A percentile compares a stretch with the other conserved stretches of the same genome.
These are phyloP conservation scores for Verbena officinalis DNA, from an alignment of 257 asterid genomes.

Conservation along the genomic window DNA sequence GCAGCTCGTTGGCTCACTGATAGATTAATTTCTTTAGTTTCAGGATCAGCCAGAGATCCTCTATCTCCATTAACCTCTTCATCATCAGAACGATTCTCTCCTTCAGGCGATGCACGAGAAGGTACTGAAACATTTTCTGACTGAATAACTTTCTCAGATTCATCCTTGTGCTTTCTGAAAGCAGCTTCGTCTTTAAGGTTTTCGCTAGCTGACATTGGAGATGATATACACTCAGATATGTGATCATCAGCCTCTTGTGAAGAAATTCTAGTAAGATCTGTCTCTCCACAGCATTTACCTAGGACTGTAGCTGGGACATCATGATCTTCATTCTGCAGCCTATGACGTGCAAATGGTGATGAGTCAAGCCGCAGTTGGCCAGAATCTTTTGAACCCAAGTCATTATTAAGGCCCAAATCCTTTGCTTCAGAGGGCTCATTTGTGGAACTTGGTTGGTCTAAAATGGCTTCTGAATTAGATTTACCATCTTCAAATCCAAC, in stretches of 20 bases:
- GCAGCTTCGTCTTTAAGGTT: conserved; percentile 38
- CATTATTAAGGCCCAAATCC: conserved; percentile 39
- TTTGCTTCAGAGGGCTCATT: conserved; percentile 29
- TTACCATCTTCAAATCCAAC: conserved; percentile 34
- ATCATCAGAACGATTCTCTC: conserved; percentile 49
- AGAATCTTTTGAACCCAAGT: conserved; percentile 28
- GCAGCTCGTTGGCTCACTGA: conserved; percentile 66
- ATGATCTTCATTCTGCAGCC: conserved; percentile 34
- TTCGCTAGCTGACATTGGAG: conserved; percentile 40
- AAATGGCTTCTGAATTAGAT: conserved; percentile 28
- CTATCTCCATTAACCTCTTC: conserved; percentile 56
- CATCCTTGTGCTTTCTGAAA: conserved; percentile 42
- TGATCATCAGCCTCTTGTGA: conserved; percentile 48
- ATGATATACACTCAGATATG: conserved; percentile 40
- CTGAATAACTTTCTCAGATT: conserved; percentile 31
- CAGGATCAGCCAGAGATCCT: conserved; percentile 46
- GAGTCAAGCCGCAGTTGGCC: conserved; percentile 31
- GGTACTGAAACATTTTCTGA: conserved; percentile 35
- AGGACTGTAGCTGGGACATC: conserved; percentile 34
- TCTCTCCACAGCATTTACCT: conserved; percentile 42
- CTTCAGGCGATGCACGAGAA: conserved; percentile 42
- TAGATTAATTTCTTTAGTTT: conserved; percentile 46
- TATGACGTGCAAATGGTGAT: conserved; percentile 27
- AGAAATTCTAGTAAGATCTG: conserved; percentile 43
- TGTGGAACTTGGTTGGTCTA: conserved; percentile 27